Evolutionary conservation across 805 yeast genomes (phyloP).

Genomic region (Candida easanensis): DNA sequence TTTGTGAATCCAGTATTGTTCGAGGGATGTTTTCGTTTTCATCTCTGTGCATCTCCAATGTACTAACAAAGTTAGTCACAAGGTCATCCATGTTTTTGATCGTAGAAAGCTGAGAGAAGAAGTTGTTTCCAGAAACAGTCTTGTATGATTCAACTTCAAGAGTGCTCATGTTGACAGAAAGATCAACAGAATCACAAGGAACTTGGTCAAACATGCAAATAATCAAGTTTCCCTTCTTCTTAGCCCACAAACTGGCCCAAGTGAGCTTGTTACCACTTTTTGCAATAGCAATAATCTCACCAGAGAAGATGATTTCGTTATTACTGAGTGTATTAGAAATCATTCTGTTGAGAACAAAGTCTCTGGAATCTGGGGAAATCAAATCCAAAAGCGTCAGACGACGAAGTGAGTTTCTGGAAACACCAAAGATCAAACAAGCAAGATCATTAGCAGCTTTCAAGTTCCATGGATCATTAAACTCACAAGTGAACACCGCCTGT

Average conservation of each 20-base stretch:
- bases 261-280: constrained; percentile 64
- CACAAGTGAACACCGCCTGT: constrained; percentile 84
- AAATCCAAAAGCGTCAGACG: constrained; percentile 70
- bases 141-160: constrained; percentile 20
- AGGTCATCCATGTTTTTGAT: constrained; percentile 22
- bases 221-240: constrained; percentile 62
- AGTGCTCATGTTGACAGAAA: constrained; percentile 35
- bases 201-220: constrained; percentile 88
- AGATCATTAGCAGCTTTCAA: constrained; percentile 85
- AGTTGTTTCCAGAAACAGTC: constrained; percentile 24
- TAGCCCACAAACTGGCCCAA: constrained; percentile 93
- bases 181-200: constrained; percentile 64
- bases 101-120: constrained; percentile 16
- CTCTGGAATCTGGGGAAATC: constrained; percentile 72
- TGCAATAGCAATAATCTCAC: constrained; percentile 79
- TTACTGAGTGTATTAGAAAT: constrained; percentile 30
- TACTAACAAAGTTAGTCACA: constrained; percentile 27
- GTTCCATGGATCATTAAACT: constrained; percentile 70
- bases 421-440: constrained; percentile 85
- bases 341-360: constrained; percentile 61
- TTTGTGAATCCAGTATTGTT: constrained; percentile 33
- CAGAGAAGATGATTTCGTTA: constrained; percentile 62
- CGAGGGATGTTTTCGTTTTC: constrained; percentile 22
- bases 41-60: constrained; percentile 10
- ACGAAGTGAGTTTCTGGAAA: constrained; percentile 59